Percentiles rank a stretch among this genome's conserved stretches.
Conservation (phyloP, 2,329 filamentous ascomycete genomes). For the Alternaria atra region DNA sequence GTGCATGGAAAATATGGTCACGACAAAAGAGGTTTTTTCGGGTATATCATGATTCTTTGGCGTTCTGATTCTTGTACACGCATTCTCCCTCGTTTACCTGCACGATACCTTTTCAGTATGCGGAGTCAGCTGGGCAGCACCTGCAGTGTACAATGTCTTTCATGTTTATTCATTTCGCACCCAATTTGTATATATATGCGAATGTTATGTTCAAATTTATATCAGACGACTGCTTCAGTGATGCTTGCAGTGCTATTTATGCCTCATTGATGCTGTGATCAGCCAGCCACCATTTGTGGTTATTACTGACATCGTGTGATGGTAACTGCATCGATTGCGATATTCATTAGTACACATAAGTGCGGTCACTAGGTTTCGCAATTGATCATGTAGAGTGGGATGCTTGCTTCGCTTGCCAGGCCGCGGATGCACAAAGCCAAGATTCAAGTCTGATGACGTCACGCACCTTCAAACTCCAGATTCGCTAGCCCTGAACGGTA, state of each 20-base stretch:
- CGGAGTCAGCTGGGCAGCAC: constrained; percentile 44
- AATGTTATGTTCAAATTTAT: constrained; percentile 12
- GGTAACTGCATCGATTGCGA: background rate
- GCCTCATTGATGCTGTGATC: background rate
- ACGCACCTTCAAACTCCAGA: constrained; percentile 6
- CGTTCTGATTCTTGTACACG: constrained; percentile 21
- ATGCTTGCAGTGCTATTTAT: background rate
- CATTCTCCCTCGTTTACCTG: constrained; percentile 40
- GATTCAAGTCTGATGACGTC: constrained; percentile 17
- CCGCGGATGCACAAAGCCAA: constrained; percentile 13
- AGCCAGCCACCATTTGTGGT: background rate
- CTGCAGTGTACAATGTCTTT: constrained; percentile 39
- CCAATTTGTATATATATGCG: constrained; percentile 34
- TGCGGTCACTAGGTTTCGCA: background rate
- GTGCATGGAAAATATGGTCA: constrained; percentile 10
- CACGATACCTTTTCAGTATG: constrained; percentile 49
- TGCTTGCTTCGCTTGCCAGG: constrained; percentile 5
- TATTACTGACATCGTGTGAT: background rate
- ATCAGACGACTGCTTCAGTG: background rate
- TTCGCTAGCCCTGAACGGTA: background rate
- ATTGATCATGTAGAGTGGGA: background rate
- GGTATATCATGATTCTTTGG: constrained; percentile 20
- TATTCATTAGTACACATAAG: background rate
- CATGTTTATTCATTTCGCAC: constrained; percentile 14
- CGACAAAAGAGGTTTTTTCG: constrained; percentile 4